phyloP scores from a whole-genome alignment of 2,329 filamentous ascomycete genomes.

The Ophiostoma sp. region DNA sequence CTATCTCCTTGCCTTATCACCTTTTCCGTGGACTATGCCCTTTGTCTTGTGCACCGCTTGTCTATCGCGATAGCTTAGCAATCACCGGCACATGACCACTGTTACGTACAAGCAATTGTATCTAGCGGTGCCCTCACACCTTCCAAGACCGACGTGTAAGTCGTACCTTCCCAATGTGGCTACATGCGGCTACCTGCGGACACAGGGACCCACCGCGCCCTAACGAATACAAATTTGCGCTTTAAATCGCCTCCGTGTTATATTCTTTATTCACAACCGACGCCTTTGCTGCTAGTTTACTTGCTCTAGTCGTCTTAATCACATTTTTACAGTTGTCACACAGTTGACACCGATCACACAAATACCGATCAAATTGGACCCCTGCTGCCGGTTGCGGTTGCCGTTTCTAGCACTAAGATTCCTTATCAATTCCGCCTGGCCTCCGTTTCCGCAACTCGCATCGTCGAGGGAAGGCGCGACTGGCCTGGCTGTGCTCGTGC shows the following conservation, averaged over 20 bases:
- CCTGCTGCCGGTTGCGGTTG: constrained; percentile 18
- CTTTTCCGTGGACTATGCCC: neutral
- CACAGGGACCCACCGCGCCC: neutral
- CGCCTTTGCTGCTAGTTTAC: neutral
- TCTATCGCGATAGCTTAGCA: constrained; percentile 1
- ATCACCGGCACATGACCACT: neutral
- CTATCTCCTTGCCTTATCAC: neutral
- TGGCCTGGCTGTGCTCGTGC: neutral
- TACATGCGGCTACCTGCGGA: constrained; percentile 21
- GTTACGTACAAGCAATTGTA: constrained; percentile 16
- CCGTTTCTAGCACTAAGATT: constrained; percentile 16
- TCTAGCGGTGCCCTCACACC: neutral
- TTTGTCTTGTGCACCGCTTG: neutral
- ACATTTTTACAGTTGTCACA: neutral
- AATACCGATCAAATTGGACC: constrained; percentile 7
- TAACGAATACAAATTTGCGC: neutral
- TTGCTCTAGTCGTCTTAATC: neutral
- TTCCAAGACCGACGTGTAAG: neutral
- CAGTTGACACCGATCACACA: neutral
- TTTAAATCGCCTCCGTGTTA: neutral
- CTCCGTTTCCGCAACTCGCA: constrained; percentile 1
- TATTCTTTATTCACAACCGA: neutral
- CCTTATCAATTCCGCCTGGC: constrained; percentile 1
- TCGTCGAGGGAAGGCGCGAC: constrained; percentile 11
- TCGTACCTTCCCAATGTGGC: constrained; percentile 13